A percentile compares a stretch with the other conserved stretches of the same genome.
Conservation (phyloP, 345 rosid genomes). For the Dipteronia sinensis region DNA sequence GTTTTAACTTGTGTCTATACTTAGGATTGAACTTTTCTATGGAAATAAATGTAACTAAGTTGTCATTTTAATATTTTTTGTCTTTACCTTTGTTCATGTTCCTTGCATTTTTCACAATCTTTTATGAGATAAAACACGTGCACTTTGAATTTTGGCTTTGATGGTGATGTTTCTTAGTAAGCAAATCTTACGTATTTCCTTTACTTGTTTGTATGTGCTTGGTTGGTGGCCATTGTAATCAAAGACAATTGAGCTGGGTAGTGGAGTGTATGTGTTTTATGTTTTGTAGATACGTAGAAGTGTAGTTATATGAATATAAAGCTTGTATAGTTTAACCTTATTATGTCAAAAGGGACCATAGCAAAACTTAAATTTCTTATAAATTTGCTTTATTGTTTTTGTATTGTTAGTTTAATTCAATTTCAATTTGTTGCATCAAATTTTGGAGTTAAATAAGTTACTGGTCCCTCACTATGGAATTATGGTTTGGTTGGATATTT, state of each 20-base stretch:
- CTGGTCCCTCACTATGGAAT: background rate
- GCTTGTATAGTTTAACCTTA: too few species aligned
- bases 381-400: too few species aligned
- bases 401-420: too few species aligned
- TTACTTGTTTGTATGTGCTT: conserved; percentile 4
- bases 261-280: too few species aligned
- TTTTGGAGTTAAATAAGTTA: background rate
- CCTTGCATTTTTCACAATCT: background rate
- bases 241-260: background rate
- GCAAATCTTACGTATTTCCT: conserved; percentile 16
- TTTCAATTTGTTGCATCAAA: background rate
- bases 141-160: conserved; percentile 15
- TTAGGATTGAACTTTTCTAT: conserved; percentile 22
- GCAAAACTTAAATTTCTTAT: background rate
- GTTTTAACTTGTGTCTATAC: conserved; percentile 31
- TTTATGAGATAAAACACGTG: background rate
- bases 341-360: too few species aligned
- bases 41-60: conserved; percentile 35
- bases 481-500: background rate
- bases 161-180: conserved; percentile 21
- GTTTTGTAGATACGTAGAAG: too few species aligned
- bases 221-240: background rate
- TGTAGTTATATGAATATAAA: too few species aligned
- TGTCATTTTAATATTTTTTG: conserved; percentile 7
- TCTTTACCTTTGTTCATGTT: conserved; percentile 13